phyloP scores from a whole-genome alignment of 2,329 filamentous ascomycete species.

The Colletotrichum noveboracense region DNA sequence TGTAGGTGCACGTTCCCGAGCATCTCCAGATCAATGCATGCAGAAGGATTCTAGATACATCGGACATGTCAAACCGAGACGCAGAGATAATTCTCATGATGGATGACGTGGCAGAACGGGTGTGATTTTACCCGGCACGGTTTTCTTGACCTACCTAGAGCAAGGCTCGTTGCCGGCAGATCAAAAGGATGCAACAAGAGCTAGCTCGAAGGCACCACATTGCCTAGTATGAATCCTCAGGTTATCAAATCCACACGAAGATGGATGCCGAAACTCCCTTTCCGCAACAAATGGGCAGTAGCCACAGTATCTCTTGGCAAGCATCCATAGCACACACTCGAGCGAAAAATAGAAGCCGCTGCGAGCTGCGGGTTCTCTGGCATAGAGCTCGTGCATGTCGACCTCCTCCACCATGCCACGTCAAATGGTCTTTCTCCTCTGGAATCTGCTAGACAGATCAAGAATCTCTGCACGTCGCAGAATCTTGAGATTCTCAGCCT shows the following conservation, averaged over 20 bases:
- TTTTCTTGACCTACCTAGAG: not conserved
- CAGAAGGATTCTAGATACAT: not conserved
- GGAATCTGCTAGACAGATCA: not conserved
- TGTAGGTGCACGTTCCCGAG: not conserved
- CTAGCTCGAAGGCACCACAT: not conserved
- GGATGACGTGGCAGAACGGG: not conserved
- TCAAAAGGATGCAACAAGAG: not conserved
- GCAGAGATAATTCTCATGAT: accelerated
- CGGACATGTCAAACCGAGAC: not conserved
- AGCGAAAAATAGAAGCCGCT: not conserved
- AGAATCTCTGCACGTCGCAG: not conserved
- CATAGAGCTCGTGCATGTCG: not conserved
- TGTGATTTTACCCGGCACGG: not conserved
- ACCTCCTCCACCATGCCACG: not conserved
- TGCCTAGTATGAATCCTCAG: not conserved
- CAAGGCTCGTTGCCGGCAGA: not conserved
- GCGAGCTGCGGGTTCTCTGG: not conserved
- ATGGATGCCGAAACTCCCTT: not conserved
- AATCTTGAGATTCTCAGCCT: not conserved
- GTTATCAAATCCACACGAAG: accelerated
- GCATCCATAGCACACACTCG: not conserved
- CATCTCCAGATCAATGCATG: not conserved
- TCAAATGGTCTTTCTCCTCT: not conserved
- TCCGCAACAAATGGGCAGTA: not conserved
- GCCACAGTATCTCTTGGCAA: not conserved